Evolutionary conservation across 495 filamentous ascomycete genomes (phyloP), one percentile per base, ranked within the genome.

Genomic region (Paragyromitra xinjiangensis): DNA sequence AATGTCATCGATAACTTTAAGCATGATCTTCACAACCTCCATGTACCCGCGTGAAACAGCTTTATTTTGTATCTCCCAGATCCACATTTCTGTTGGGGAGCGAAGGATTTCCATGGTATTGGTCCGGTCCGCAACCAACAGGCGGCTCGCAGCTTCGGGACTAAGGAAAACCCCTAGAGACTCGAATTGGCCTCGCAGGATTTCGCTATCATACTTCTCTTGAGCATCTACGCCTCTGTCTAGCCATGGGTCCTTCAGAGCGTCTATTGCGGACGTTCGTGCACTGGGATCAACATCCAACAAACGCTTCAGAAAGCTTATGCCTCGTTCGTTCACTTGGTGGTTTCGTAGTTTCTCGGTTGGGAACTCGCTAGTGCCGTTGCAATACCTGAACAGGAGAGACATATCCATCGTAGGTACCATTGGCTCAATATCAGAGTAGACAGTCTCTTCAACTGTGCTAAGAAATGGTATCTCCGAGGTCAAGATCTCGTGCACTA

Each of bases 271-370:
- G 6, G 65, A 40, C 12, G 19, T 22, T 39, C 65, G 65, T 12
- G 9, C 29, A 1, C n/a, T 24, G n/a, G 65, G 65, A 55, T 68
- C n/a, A 4, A 40, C 65, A 9, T 14, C 48, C 45, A 68, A 39
- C 14, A 68, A 22, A 16, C 37, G 11, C 65, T 68, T 68, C 8
- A 68, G 48, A 9, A 68, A 68, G 16, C 22, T 34, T 51, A 68
- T 56, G 1, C 65, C 65, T 9, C 29, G 40, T 9, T 55, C 64
- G 8, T 48, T 40, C 29, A 39, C 65, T 0, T 22, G 12, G 22
- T 29, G 3, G 0, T 14, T 24, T 9, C n/a, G 26, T 5, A 68
- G 37, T 19, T 11, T 53, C 11, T 22, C 29, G 39, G 22, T 19
- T 24, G 34, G 65, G 1, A 68, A 68, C 3, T 39, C 22, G 11